A percentile compares a stretch with the other conserved stretches of the same genome.
These are phyloP conservation scores for Suillus subluteus DNA, from an alignment of 768 basidiomycete genomes.

Conservation along the genomic window DNA sequence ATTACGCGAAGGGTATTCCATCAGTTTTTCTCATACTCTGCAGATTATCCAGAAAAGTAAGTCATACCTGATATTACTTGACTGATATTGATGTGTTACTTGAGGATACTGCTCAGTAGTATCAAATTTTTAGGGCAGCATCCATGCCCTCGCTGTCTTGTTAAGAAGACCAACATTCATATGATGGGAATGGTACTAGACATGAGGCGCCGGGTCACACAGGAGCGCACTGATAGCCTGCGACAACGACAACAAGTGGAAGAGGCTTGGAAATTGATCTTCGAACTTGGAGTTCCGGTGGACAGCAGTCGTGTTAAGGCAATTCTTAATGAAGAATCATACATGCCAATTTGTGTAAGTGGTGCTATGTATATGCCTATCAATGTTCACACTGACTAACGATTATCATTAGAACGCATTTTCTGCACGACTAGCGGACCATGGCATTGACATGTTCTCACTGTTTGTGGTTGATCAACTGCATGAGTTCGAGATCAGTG, in stretches of 20 bases:
- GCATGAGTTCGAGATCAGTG: too few relatives aligned
- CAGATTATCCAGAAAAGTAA: slow-evolving; percentile 28
- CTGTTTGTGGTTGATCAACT: slow-evolving; percentile 26
- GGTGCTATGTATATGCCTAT: neutral
- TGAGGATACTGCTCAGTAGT: slow-evolving; percentile 22
- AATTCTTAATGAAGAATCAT: slow-evolving; percentile 8
- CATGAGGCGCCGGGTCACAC: slow-evolving; percentile 1
- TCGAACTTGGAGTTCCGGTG: slow-evolving; percentile 5
- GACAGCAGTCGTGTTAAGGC: slow-evolving; percentile 11
- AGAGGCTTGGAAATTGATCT: slow-evolving; percentile 13
- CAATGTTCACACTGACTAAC: neutral
- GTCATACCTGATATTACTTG: neutral
- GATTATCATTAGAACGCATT: slow-evolving; percentile 18
- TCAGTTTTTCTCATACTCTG: slow-evolving; percentile 28
- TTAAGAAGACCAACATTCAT: slow-evolving; percentile 12
- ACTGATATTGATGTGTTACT: slow-evolving; percentile 6
- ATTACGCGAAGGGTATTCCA: slow-evolving; percentile 21
- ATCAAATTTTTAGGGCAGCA: slow-evolving; percentile 26
- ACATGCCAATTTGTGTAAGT: slow-evolving; percentile 12
- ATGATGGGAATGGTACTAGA: slow-evolving; percentile 19
- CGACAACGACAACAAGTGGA: slow-evolving; percentile 9
- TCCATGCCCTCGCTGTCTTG: slow-evolving; percentile 25
- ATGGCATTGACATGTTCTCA: slow-evolving; percentile 25
- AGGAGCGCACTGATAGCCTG: slow-evolving; percentile 2
- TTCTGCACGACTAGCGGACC: slow-evolving; percentile 21